Evolutionary conservation across 495 filamentous ascomycete genomes (phyloP), one percentile per base, ranked within the genome.

Genomic region (Xylaria telfairii): DNA sequence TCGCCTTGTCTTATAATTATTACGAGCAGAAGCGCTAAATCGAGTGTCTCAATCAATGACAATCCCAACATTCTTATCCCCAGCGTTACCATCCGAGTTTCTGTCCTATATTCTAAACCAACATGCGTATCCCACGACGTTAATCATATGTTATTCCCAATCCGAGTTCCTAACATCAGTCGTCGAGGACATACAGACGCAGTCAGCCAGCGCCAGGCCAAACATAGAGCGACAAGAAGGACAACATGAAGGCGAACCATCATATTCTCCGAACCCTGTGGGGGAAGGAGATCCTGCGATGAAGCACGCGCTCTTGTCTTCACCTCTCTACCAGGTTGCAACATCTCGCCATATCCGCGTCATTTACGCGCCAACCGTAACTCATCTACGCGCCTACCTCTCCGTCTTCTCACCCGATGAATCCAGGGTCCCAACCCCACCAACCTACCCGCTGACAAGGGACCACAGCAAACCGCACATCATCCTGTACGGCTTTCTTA

Each of bases 311-410:
- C 81, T 93, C 32, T 76, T 91, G 26, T 82, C 85, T 17, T 89
- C 90, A 65, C 91, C 91, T 3, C 88, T 97, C 56, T 85, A 90
- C 70, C 84, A 91, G 57, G 83, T 97, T 46, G 84, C 91, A 19
- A 84, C 84, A 26, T 90, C 92, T n/a, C 87, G 86, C 64, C 87
- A 87, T 68, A 85, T 95, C 70, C 87, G 85, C 64, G 77, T 94
- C 3, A 82, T 89, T 44, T 97, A 94, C 80, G 86, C 89, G 70
- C 89, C 92, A 13, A 92, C 90, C 7, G 79, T 96, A 49, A 89
- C 92, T 41, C 89, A 91, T 81, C 87, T 97, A 7, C 90, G 92
- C 65, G 93, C 93, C 32, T 93, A 90, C 75, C 83, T 97, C 0
- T 81, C 91, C 41, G 83, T 87, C 53, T 90, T 83, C 75, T 77